Conservation (phyloP, 176 grass and related monocot genomes). For the Pontederia paniculata region DNA sequence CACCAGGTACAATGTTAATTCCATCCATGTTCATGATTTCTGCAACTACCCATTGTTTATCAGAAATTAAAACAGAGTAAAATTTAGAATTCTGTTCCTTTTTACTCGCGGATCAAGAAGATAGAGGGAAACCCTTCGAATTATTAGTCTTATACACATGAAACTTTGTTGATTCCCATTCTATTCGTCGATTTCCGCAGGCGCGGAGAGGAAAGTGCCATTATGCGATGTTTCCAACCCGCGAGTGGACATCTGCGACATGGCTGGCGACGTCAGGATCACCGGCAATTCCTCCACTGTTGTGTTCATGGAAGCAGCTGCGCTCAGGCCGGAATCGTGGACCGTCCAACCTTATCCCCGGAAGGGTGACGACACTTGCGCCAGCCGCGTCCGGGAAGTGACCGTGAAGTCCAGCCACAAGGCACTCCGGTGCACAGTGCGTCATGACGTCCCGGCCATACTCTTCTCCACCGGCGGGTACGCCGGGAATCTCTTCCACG, state of each 20-base stretch:
- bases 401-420: background rate
- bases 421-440: slow-evolving; percentile 30
- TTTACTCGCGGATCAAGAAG: too few species aligned
- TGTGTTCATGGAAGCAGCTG: slow-evolving; percentile 32
- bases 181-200: background rate
- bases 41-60: too few species aligned
- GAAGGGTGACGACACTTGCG: slow-evolving; percentile 38
- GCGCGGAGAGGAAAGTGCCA: slow-evolving; percentile 15
- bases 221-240: slow-evolving; percentile 71
- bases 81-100: too few species aligned
- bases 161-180: background rate
- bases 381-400: background rate
- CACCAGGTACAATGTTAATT: too few species aligned
- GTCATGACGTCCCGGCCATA: slow-evolving; percentile 32
- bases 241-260: slow-evolving; percentile 40
- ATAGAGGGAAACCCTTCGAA: background rate
- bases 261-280: slow-evolving; percentile 51
- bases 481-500: slow-evolving; percentile 84
- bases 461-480: slow-evolving; percentile 57
- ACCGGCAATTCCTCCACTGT: slow-evolving; percentile 36
- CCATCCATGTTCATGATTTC: too few species aligned
- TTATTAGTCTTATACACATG: background rate
- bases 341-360: slow-evolving; percentile 36
- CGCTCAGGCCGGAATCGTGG: slow-evolving; percentile 19
- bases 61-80: too few species aligned